Evolutionary conservation across 345 rosid genomes (phyloP), one percentile per base, ranked within the genome.

Genomic region (Moringa oleifera): DNA sequence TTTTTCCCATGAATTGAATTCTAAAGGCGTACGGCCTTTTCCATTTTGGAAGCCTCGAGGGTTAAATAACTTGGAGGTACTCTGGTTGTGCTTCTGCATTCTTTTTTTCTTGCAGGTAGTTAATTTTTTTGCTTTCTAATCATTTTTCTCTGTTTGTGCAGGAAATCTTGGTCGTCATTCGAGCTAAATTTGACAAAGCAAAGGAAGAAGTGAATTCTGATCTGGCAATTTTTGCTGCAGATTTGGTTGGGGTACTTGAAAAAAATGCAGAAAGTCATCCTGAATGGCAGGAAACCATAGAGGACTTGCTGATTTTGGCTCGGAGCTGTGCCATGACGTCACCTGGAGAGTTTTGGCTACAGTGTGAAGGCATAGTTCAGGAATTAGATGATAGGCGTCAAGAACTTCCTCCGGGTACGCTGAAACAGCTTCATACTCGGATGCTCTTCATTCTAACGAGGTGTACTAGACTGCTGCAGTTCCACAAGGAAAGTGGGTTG

Each of bases 141-240:
- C 18, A 23, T 62, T 53, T 73, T 67, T 60, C 67, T 60, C 67
- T 52, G 7, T 28, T 63, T 57, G 25, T 69, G 45, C 87, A 95
- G 99, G 98, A 89, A 74, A 69, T 87, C 28, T 72, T 95, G 83
- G 90, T 84, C 70, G 84, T 78, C 19, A 95, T 95, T 73, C 81
- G 86, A 69, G 83, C 87, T 60, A 95, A 85, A 71, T 95, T 95
- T 89, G 99, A 87, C 78, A 91, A 89, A 78, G 96, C 94, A 65
- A 95, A 95, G 79, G 98, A 95, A 84, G 98, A 95, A 87, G 97
- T 95, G 69, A 87, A 95, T 80, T 85, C 96, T 75, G 99, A 95
- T 83, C 86, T 95, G 71, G 97, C 96, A 57, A 72, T 89, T 58
- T 91, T 87, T 74, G 99, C 99, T 10, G 99, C 97, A 4, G 99